These are phyloP conservation scores for Colletotrichum destructivum DNA, from an alignment of 2,329 filamentous ascomycete genomes.

Conservation along the genomic window DNA sequence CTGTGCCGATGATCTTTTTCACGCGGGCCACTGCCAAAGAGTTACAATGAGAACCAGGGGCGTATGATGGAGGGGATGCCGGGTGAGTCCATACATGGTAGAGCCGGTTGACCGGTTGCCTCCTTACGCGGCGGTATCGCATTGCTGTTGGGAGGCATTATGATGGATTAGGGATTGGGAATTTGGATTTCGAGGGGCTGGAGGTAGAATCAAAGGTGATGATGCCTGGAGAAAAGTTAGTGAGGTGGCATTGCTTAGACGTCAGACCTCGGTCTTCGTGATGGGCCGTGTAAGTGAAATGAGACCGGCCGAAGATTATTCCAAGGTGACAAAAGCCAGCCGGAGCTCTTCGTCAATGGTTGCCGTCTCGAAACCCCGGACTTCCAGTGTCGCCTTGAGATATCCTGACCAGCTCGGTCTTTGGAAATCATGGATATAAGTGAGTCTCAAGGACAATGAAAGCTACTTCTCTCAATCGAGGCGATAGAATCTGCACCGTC, in stretches of 20 bases:
- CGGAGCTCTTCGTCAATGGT: not conserved
- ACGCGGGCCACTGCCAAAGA: slow-evolving; percentile 83
- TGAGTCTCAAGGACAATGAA: not conserved
- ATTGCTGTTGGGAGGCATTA: slow-evolving; percentile 92
- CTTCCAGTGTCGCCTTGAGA: not conserved
- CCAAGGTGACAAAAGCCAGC: not conserved
- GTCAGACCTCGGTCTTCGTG: slow-evolving; percentile 36
- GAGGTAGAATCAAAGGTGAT: not conserved
- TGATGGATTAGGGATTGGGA: slow-evolving; percentile 34
- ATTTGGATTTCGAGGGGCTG: not conserved
- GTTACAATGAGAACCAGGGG: slow-evolving; percentile 19
- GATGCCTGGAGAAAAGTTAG: slow-evolving; percentile 22
- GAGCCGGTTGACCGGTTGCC: slow-evolving; percentile 85
- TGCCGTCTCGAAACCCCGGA: not conserved
- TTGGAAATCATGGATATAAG: not conserved
- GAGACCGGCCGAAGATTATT: not conserved
- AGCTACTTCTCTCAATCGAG: not conserved
- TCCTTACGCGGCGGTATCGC: slow-evolving; percentile 86
- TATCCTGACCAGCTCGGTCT: not conserved
- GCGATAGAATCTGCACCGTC: no score
- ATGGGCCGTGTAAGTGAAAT: slow-evolving; percentile 10
- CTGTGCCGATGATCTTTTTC: slow-evolving; percentile 93
- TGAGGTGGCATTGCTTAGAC: slow-evolving; percentile 39
- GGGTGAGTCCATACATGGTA: slow-evolving; percentile 77
- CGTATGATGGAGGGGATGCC: slow-evolving; percentile 11